Evolutionary conservation across 129 eudicot species (phyloP), one percentile per base, ranked within the genome.

Genomic region (Pseudognaphalium luteoalbum): DNA sequence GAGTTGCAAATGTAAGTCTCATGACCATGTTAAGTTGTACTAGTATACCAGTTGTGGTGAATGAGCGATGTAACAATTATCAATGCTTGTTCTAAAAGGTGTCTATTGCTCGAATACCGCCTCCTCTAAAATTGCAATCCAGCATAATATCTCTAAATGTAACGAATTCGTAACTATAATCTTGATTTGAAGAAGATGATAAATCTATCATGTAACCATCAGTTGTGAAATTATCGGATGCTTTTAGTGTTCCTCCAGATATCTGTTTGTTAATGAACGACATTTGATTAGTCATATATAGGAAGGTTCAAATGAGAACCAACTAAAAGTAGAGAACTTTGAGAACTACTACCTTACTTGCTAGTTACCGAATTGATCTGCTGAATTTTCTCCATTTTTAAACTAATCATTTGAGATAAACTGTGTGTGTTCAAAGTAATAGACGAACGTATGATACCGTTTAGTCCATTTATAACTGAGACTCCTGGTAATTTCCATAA

Each of bases 1-100:
- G 88, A 78, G 75, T 80, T 78, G 17, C 89, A 85, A 69, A 92
- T 88, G 73, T 84, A 88, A 7, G 96, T 90, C 71, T 92, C 98
- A 34, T 92, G 98, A 17, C 98, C 98, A 3, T 86, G 82, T 64
- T 85, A n/a, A n/a, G n/a, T n/a, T n/a, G 79, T 71, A 86, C 95
- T 25, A 83, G 39, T 68, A 92, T 92, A 7, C 98, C 98, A 3
- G 85, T 35, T 88, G 86, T 6, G 81, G 81, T 47, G 90, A 92
- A 78, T 83, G 96, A 29, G 92, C 70, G 34, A 92, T 76, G 95
- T 90, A 92, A 41, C 94, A 88, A 25, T 90, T 92, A 75, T 88
- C 90, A 33, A 92, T 83, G 83, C 79, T 80, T 0, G 88, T 90
- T 81, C 98, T 78, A 5, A 90, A 85, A n/a, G 94, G n/a, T 80